Percentiles rank a stretch among this genome's conserved stretches.
These are phyloP conservation scores for Diaporthe eres DNA, from an alignment of 2,329 filamentous ascomycete genomes.

Conservation along the genomic window DNA sequence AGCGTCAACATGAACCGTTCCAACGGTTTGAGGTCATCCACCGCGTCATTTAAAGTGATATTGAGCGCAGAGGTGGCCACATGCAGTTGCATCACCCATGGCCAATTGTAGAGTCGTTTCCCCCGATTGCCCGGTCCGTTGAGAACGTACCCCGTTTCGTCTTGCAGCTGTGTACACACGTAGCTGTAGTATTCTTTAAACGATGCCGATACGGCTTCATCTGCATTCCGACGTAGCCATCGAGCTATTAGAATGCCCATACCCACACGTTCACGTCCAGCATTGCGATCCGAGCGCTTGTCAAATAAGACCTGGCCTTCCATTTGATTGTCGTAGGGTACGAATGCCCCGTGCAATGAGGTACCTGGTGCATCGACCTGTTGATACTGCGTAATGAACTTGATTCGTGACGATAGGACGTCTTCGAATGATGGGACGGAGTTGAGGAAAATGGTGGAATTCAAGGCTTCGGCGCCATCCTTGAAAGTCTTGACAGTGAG, in stretches of 20 bases:
- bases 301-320: background rate
- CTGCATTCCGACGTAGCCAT: background rate
- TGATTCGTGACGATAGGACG: background rate
- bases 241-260: background rate
- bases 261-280: background rate
- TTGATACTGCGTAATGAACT: background rate
- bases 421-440: background rate
- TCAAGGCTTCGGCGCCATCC: background rate
- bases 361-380: background rate
- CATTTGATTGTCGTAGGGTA: background rate
- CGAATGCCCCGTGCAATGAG: background rate
- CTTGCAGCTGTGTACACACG: background rate
- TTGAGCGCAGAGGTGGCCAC: background rate
- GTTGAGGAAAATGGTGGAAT: background rate
- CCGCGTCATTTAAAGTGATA: background rate
- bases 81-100: conserved; percentile 8
- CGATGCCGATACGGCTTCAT: background rate
- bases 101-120: conserved; percentile 4
- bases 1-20: background rate
- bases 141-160: background rate
- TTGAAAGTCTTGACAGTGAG: background rate
- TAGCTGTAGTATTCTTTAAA: background rate
- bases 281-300: conserved; percentile 1
- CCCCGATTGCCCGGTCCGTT: background rate
- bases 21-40: background rate